A percentile compares a stretch with the other conserved stretches of the same genome.
phyloP scores from a whole-genome alignment of 768 basidiomycete species.

The Coprinellus micaceus region DNA sequence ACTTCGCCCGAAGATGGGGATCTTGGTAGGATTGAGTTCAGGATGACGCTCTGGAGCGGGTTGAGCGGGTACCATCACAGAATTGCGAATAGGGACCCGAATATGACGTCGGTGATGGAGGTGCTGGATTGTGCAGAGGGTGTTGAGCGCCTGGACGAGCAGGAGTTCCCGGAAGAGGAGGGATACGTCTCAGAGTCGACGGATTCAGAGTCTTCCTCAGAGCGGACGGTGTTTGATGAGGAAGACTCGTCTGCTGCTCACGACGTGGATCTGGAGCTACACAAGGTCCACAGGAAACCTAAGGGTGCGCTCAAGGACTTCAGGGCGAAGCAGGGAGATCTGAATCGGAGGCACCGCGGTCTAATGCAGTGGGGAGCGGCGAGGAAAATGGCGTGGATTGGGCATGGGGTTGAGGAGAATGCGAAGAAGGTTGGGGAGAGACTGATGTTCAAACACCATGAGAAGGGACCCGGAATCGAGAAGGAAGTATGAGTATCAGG shows the following conservation, averaged over 20 bases:
- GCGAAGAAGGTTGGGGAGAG: conserved; percentile 37
- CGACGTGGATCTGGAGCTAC: too few species aligned
- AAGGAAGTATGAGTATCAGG: conserved; percentile 31
- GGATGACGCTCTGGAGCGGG: conserved; percentile 38
- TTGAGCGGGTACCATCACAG: conserved; percentile 40
- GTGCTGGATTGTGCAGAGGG: conserved; percentile 40
- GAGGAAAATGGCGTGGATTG: conserved; percentile 55
- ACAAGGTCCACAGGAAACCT: conserved; percentile 16
- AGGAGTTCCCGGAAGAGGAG: conserved; percentile 15
- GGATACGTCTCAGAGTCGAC: conserved; percentile 20
- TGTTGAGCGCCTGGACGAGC: conserved; percentile 23
- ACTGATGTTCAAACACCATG: conserved; percentile 33
- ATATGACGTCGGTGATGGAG: conserved; percentile 39
- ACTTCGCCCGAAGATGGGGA: conserved; percentile 10
- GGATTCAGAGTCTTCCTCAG: background rate
- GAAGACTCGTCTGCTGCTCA: too few species aligned
- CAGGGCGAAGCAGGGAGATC: conserved; percentile 38
- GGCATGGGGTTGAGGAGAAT: conserved; percentile 45
- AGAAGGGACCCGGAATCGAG: conserved; percentile 34
- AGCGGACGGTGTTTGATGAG: background rate
- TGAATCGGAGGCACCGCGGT: conserved; percentile 54
- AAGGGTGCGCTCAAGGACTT: conserved; percentile 37
- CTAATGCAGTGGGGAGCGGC: conserved; percentile 59
- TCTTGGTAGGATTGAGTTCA: conserved; percentile 32
- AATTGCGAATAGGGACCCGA: conserved; percentile 30